phyloP scores from a whole-genome alignment of 1,139 yeast genomes.

The Pichia sp. region DNA sequence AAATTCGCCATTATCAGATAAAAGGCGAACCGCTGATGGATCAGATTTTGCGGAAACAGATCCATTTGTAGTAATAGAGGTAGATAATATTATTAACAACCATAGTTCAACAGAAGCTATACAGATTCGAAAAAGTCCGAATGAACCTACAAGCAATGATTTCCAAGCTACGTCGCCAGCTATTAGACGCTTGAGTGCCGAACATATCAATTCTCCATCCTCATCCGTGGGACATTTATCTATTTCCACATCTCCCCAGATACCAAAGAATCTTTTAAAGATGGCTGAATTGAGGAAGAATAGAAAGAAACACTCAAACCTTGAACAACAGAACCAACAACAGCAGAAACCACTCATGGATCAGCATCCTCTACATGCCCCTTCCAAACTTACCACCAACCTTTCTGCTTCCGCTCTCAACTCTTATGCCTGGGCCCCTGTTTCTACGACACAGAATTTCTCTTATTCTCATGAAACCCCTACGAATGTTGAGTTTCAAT shows the following conservation, averaged over 20 bases:
- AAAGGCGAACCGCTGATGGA: no score
- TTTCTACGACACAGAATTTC: no score
- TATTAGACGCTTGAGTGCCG: slow-evolving; percentile 3
- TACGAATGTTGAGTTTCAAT: no score
- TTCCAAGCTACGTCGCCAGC: slow-evolving; percentile 1
- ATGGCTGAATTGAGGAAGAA: slow-evolving; percentile 49
- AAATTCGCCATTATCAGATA: no score
- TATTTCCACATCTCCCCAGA: slow-evolving; percentile 60
- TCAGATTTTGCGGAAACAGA: no score
- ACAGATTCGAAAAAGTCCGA: neutral
- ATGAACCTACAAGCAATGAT: neutral
- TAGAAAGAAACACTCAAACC: slow-evolving; percentile 25
- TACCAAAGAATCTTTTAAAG: slow-evolving; percentile 52
- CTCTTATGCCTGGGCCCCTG: neutral
- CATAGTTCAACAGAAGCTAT: slow-evolving; percentile 5
- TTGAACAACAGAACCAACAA: no score
- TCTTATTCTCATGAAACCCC: no score
- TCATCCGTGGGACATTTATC: slow-evolving; percentile 24
- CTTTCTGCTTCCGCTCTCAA: neutral
- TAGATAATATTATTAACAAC: neutral
- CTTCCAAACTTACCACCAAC: neutral
- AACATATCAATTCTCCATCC: slow-evolving; percentile 6
- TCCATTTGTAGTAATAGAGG: no score
- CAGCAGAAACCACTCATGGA: neutral
- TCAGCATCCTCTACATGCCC: neutral